A percentile compares a stretch with the other conserved stretches of the same genome.
Evolutionary conservation across 495 filamentous ascomycete genomes (phyloP).

Genomic region (Hypoxylon fragiforme): DNA sequence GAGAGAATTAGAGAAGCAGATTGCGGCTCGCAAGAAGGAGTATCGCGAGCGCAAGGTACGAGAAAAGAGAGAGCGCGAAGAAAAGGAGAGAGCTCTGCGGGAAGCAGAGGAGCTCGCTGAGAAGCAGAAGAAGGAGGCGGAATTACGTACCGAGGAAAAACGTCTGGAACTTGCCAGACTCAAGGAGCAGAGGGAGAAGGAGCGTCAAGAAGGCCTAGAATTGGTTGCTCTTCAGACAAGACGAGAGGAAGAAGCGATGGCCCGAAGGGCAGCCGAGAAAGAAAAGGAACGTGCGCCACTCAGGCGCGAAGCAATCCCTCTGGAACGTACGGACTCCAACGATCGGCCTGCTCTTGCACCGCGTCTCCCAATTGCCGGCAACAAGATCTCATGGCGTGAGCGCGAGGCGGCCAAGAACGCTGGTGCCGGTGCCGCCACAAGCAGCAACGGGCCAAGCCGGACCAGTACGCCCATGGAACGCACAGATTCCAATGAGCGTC

Average conservation of each 20-base stretch:
- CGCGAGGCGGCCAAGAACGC: slow-evolving; percentile 42
- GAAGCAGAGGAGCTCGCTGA: slow-evolving; percentile 85
- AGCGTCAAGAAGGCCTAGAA: slow-evolving; percentile 65
- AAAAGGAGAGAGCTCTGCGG: slow-evolving; percentile 67
- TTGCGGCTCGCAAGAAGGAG: slow-evolving; percentile 83
- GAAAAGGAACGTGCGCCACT: slow-evolving; percentile 37
- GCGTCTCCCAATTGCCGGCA: slow-evolving; percentile 30
- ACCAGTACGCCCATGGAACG: slow-evolving; percentile 45
- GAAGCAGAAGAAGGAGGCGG: slow-evolving; percentile 81
- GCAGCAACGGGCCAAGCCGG: slow-evolving; percentile 34
- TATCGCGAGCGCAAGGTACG: slow-evolving; percentile 70
- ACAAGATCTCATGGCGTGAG: slow-evolving; percentile 48
- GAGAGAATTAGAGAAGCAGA: slow-evolving; percentile 85
- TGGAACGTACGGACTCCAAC: slow-evolving; percentile 43
- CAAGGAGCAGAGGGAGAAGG: slow-evolving; percentile 81
- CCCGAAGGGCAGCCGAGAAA: slow-evolving; percentile 53
- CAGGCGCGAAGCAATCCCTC: slow-evolving; percentile 39
- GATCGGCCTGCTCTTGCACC: slow-evolving; percentile 41
- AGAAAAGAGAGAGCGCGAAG: slow-evolving; percentile 81
- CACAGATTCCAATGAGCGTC: slow-evolving; percentile 59
- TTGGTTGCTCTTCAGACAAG: slow-evolving; percentile 53
- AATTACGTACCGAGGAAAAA: slow-evolving; percentile 68
- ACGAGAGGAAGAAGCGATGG: slow-evolving; percentile 59
- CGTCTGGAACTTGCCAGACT: slow-evolving; percentile 65
- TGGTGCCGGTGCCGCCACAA: slow-evolving; percentile 22